Evolutionary conservation across 1,284 basidiomycete genomes (phyloP), one percentile per base, ranked within the genome.

Genomic region (Apiotrichum porosum): DNA sequence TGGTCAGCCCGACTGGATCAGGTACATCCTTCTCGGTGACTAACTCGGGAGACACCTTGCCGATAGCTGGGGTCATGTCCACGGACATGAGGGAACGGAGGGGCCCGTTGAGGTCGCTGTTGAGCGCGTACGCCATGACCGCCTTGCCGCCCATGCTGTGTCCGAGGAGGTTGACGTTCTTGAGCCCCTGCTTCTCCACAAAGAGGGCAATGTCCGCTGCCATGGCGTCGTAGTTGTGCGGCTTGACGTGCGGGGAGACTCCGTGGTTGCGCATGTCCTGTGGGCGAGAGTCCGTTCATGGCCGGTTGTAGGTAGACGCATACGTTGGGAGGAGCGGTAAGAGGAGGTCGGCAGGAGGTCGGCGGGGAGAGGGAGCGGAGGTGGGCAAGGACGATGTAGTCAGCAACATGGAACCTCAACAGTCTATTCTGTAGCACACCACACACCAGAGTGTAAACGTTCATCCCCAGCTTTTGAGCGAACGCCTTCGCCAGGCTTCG

Each of bases 61-160:
- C 79, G 2, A 62, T 58, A 0, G 75, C 75, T 1, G 79, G 78
- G 0, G 75, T 66, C 73, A 81, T 81, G 58, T 81, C 79, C 18
- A 79, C 77, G 24, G 75, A 73, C 48, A 78, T 69, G 28, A 80
- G 58, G 10, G 69, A 68, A 31, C 72, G 50, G 38, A 80, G 53
- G 9, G 54, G 71, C 34, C 40, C 64, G 47, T 72, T 75, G 17
- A 71, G 53, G 3, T 64, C 55, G 0, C 65, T 60, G 47, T 74
- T 69, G 15, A 81, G 61, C 1, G 79, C 78, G 13, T 77, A 62
- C 0, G 77, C 69, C 77, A 78, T 78, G 6, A 75, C 75, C 0
- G 76, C 75, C 59, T 81, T 81, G 0, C 79, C 79, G 30, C 79
- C 79, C 77, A 81, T 79, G 22, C 77, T 78, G 48, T 81, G 79